phyloP scores from a whole-genome alignment of 140 eudicot genomes.

The Ambrosia hybrid region DNA sequence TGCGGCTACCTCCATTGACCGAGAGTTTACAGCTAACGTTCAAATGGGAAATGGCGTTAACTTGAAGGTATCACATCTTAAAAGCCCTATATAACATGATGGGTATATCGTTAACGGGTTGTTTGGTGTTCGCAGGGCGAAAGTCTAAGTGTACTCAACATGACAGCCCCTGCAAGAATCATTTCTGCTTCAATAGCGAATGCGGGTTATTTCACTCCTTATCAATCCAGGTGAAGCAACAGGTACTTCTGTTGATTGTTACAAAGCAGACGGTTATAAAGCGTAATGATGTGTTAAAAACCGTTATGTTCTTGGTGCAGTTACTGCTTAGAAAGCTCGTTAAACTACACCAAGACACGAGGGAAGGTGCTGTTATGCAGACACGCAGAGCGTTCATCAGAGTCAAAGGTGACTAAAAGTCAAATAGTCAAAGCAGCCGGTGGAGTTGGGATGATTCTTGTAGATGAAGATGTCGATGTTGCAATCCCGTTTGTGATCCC shows the following conservation, averaged over 20 bases:
- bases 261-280: conserved; percentile 10
- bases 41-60: conserved; percentile 63
- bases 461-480: conserved; percentile 79
- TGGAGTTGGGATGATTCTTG: conserved; percentile 78
- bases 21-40: conserved; percentile 67
- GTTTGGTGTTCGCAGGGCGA: conserved; percentile 54
- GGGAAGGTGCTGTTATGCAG: conserved; percentile 73
- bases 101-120: not conserved
- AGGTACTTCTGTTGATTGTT: conserved; percentile 60
- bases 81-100: not conserved
- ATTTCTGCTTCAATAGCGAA: conserved; percentile 73
- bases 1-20: conserved; percentile 77
- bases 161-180: conserved; percentile 55
- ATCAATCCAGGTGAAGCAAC: conserved; percentile 97
- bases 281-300: conserved; percentile 28
- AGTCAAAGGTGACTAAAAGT: conserved; percentile 76
- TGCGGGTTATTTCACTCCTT: conserved; percentile 80
- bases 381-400: conserved; percentile 75
- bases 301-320: conserved; percentile 31
- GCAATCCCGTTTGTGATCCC: conserved; percentile 84
- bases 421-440: conserved; percentile 73
- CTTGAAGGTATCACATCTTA: conserved; percentile 36
- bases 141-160: conserved; percentile 55
- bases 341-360: conserved; percentile 62
- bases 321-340: conserved; percentile 84